Evolutionary conservation across 2,329 filamentous ascomycete species (phyloP).

Genomic region (Sphaerostilbella broomeana): DNA sequence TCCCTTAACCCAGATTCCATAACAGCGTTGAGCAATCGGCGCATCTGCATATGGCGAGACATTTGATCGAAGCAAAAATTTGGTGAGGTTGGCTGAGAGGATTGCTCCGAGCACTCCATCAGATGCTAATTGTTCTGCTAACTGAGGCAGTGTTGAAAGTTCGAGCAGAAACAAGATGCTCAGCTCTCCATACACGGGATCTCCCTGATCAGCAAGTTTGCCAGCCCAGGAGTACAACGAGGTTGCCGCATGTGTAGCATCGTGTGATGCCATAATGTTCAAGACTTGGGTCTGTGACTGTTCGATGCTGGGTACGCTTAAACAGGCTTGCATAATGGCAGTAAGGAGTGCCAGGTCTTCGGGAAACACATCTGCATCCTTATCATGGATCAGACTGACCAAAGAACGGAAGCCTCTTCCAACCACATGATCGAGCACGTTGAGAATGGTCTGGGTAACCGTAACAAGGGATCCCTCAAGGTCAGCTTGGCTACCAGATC

Average conservation of each 20-base stretch:
- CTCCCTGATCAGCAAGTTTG: constrained; percentile 65
- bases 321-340: constrained; percentile 76
- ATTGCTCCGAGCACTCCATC: constrained; percentile 78
- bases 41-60: constrained; percentile 75
- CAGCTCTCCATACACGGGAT: constrained; percentile 91
- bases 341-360: constrained; percentile 84
- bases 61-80: constrained; percentile 63
- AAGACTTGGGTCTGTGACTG: constrained; percentile 65
- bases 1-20: constrained; percentile 83
- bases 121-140: constrained; percentile 86
- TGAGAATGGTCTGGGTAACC: constrained; percentile 60
- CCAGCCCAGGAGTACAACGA: constrained; percentile 94
- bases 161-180: constrained; percentile 83
- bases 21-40: constrained; percentile 63
- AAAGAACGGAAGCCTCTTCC: constrained; percentile 76
- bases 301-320: constrained; percentile 70
- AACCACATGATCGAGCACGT: constrained; percentile 73
- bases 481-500: constrained; percentile 25
- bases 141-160: constrained; percentile 68
- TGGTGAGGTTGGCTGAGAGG: constrained; percentile 70
- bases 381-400: constrained; percentile 74
- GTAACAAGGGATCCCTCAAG: constrained; percentile 34
- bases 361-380: constrained; percentile 54
- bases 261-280: constrained; percentile 62
- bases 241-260: constrained; percentile 71